phyloP scores from a whole-genome alignment of 1,284 basidiomycete species.

The Naganishia sp. region DNA sequence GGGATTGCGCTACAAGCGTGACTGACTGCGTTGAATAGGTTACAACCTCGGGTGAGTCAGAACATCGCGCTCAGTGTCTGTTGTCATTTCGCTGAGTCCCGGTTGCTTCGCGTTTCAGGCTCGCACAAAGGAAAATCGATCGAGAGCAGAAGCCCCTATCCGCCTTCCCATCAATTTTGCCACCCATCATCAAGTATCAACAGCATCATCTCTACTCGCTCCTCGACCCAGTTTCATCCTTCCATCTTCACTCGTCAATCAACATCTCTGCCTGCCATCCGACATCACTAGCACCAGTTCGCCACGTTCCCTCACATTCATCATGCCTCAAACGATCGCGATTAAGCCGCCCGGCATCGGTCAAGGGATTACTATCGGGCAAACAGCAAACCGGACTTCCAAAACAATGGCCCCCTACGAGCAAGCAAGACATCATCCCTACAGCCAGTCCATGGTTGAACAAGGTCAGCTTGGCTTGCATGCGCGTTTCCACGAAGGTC shows the following conservation, averaged over 20 bases:
- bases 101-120: too few species aligned
- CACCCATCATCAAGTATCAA: too few species aligned
- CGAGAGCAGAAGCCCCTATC: slow-evolving; percentile 1
- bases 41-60: neutral
- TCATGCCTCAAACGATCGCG: slow-evolving; percentile 5
- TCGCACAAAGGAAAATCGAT: too few species aligned
- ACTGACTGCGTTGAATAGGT: neutral
- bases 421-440: slow-evolving; percentile 13
- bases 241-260: too few species aligned
- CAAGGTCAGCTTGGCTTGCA: slow-evolving; percentile 1
- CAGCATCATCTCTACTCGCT: too few species aligned
- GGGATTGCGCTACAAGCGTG: slow-evolving; percentile 21
- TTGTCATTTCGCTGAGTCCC: too few species aligned
- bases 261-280: too few species aligned
- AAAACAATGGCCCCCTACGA: too few species aligned
- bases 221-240: too few species aligned
- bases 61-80: neutral
- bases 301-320: neutral
- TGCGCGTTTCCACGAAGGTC: neutral
- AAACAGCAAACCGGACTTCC: neutral
- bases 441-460: neutral
- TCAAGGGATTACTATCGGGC: neutral
- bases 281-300: neutral
- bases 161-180: neutral
- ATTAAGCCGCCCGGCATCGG: too few species aligned